Evolutionary conservation across 2,329 filamentous ascomycete genomes (phyloP).

Genomic region (Xylariaceae sp.): DNA sequence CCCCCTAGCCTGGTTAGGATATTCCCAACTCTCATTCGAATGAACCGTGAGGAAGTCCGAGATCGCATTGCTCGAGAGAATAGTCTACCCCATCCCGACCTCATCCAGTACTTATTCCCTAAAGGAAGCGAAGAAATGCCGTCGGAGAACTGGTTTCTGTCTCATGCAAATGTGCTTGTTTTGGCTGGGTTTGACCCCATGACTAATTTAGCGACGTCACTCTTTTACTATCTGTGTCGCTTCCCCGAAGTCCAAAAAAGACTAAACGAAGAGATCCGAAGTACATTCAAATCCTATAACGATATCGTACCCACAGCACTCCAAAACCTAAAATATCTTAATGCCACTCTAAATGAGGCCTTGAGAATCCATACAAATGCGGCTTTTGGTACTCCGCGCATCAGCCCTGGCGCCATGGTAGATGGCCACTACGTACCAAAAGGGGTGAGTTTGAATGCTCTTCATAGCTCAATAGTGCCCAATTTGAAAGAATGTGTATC

Average conservation of each 20-base stretch:
- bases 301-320: slow-evolving; percentile 37
- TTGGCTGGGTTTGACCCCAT: slow-evolving; percentile 29
- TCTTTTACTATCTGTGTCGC: slow-evolving; percentile 29
- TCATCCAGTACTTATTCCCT: slow-evolving; percentile 29
- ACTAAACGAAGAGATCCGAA: slow-evolving; percentile 42
- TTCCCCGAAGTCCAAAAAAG: slow-evolving; percentile 34
- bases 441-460: slow-evolving; percentile 24
- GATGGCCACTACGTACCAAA: slow-evolving; percentile 33
- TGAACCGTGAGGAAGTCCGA: slow-evolving; percentile 17
- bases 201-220: slow-evolving; percentile 19
- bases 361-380: slow-evolving; percentile 42
- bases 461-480: not conserved
- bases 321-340: slow-evolving; percentile 40
- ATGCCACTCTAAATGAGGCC: slow-evolving; percentile 43
- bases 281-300: slow-evolving; percentile 35
- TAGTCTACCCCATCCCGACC: slow-evolving; percentile 25
- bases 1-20: slow-evolving; percentile 12
- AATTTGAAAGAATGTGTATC: not conserved
- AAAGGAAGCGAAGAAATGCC: slow-evolving; percentile 7
- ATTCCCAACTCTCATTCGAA: slow-evolving; percentile 12
- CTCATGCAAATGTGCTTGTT: slow-evolving; percentile 26
- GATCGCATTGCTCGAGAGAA: slow-evolving; percentile 23
- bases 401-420: slow-evolving; percentile 32
- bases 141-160: slow-evolving; percentile 12
- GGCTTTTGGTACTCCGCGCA: slow-evolving; percentile 28